Evolutionary conservation across 768 basidiomycete species (phyloP), one percentile per base, ranked within the genome.

Genomic region (Boletus pseudo-olivaceus): DNA sequence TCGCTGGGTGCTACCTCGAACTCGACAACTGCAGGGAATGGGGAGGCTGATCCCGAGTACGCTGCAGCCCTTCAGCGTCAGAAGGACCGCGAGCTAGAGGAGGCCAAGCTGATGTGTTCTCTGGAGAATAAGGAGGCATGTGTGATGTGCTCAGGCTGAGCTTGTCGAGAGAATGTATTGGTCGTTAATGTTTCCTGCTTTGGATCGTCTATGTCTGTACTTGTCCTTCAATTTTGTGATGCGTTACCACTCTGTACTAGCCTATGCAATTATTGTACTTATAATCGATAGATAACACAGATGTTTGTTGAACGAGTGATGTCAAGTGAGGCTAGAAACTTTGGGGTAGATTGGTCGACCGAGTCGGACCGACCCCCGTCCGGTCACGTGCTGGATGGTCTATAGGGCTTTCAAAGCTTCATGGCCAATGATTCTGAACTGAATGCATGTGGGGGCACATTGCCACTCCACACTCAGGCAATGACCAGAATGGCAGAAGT

Each of bases 71-170:
- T 93, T 47, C 74, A 81, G 61, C 75, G 87, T 46, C 83, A 85
- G 64, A 79, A 80, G 59, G 83, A 86, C 47, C 81, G 87, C 17
- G 86, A 93, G 73, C 72, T 83, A 4, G 94, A 90, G 69, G 86
- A 90, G 55, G 94, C 85, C 6, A 86, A 87, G 73, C 70, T 94
- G 53, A 72, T 81, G 67, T 96, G 94, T 66, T 91, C 90, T 58
- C 62, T 96, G 46, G 93, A 95, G 71, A 96, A 96, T 73, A 94
- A 94, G 78, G 93, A 96, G 51, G 91, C 89, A 1, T 96, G 93
- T 67, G 63, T 93, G 68, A 94, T 94, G 91, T 93, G 91, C 74
- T 92, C 90, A 56, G 88, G 86, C 51, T 91, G 70, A 82, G 29
- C 20, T 33, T 38, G 40, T 23, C 7, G 40, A 44, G 27, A 38